Base-by-base conservation (phyloP, 2,329 filamentous ascomycete genomes). In the Ophiosphaerella herpotricha region DNA sequence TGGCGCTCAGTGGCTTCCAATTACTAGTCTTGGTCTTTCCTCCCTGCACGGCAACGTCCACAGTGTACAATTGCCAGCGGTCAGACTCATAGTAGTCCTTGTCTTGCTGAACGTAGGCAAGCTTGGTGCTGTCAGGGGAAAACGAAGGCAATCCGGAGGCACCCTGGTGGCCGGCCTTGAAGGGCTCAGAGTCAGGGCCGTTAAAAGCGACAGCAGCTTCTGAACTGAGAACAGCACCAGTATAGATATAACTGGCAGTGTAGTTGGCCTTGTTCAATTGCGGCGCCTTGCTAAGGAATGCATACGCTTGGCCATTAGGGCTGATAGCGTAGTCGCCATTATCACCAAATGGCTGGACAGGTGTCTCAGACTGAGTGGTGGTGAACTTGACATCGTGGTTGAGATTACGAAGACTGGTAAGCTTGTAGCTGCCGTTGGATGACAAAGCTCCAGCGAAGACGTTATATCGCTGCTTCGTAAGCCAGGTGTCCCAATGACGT, bases 161-260 rank as follows among this genome's bases (percentile, higher is more conserved):
- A 14, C 89, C 89, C 76, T 82, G 16, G 79, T 85, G 45, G 69
- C 50, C 21, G 79, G 76, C 54, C 38, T 65, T 43, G 34, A 37
- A 39, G 31, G 62, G 57, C 48, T 62, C 55, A 9, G 60, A 64
- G 21, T 57, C 64, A 9, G 68, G 69, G 18, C 70, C 70, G 50
- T 71, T 71, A 51, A 72, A 58, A 35, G 69, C 66, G 11, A 60
- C 47, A n/a, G 69, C 56, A 2, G 51, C 51, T 14, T 58, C 54
- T 58, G 87, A 90, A 11, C 81, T 83, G 46, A 80, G 78, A 40
- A 94, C 77, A 1, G 86, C 82, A 4, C 89, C 81, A 38, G 87
- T 83, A 73, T 94, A 96, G 35, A 94, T 80, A 66, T 94, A 89
- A 7, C 87, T 87, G 58, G 92, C 92, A 9, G 91, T 96, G 73